phyloP scores from a whole-genome alignment of 2,329 filamentous ascomycete species.

The Botryotinia narcissicola region DNA sequence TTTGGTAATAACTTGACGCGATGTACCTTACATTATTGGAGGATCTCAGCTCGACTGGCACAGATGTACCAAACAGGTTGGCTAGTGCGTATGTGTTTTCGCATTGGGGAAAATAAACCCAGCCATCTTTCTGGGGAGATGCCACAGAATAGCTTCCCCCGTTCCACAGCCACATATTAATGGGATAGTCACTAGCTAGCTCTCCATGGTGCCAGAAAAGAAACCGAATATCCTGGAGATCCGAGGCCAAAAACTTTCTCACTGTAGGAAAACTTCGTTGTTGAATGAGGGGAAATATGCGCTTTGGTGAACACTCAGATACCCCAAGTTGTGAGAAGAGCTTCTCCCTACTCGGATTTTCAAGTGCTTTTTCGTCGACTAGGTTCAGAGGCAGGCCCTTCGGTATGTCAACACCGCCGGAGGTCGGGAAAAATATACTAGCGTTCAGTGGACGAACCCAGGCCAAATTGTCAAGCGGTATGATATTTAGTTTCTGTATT shows the following conservation, averaged over 20 bases:
- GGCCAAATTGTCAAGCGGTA: neutral
- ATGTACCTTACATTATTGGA: too few relatives aligned
- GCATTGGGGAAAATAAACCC: too few relatives aligned
- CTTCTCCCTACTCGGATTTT: neutral
- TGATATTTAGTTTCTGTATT: neutral
- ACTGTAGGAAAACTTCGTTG: neutral
- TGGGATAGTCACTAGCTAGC: too few relatives aligned
- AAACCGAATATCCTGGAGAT: neutral
- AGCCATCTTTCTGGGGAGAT: too few relatives aligned
- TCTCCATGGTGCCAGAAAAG: neutral
- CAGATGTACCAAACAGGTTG: too few relatives aligned
- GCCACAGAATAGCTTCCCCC: too few relatives aligned
- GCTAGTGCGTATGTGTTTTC: too few relatives aligned
- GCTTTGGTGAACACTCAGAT: neutral
- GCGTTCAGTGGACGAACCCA: neutral
- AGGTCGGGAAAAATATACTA: neutral
- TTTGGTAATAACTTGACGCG: neutral
- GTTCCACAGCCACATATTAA: too few relatives aligned
- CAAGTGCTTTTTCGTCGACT: neutral
- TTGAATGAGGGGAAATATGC: neutral
- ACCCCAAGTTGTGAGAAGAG: neutral
- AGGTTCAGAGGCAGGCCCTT: neutral
- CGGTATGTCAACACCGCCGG: neutral
- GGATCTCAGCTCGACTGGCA: too few relatives aligned
- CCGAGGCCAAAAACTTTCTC: too few relatives aligned